Base-by-base conservation (phyloP, 2,329 filamentous ascomycete genomes). In the Fusarium decemcellulare region DNA sequence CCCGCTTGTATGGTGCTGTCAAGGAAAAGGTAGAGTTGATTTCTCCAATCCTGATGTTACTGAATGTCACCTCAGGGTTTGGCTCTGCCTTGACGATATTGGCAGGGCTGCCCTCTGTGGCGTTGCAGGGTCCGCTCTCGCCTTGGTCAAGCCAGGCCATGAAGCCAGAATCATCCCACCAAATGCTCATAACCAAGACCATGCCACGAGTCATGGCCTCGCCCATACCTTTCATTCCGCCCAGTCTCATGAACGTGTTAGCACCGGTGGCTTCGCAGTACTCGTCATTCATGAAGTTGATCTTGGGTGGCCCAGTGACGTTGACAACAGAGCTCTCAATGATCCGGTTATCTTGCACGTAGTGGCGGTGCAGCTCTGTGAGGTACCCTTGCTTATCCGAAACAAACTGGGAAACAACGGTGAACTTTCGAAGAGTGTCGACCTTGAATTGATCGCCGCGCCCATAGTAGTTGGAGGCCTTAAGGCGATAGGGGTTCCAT, bases 31-130 rank as follows among this genome's bases (percentile, higher is more conserved):
- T 90, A 16, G 85, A 86, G 6, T 84, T 86, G 71, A 90, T 86
- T 68, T 90, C 86, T n/a, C 88, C 88, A 82, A 86, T 88, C 72
- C 83, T 84, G 70, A 90, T 85, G 71, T 89, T 85, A 65, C 83
- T 85, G 72, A 88, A 90, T 2, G 79, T 83, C 5, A 90, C 85
- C 14, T 80, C 80, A 1, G 87, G 84, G 51, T 80, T 79, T 1
- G 85, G 83, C 70, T 85, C 78, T 14, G 85, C 75, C 48, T 79
- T 76, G 57, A 81, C 63, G 59, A 90, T 86, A 14, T 81, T 77
- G 39, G 77, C 75, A 0, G 88, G 87, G 61, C 83, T 80, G 1
- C 88, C 88, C 70, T 87, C 85, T 0, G 83, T 86, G 5, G 79
- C 80, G 71, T 82, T 82, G 76, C 88, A 90, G 16, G 86, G 86